phyloP scores from a whole-genome alignment of 805 yeast genomes.

The Dipodascus geniculatus region DNA sequence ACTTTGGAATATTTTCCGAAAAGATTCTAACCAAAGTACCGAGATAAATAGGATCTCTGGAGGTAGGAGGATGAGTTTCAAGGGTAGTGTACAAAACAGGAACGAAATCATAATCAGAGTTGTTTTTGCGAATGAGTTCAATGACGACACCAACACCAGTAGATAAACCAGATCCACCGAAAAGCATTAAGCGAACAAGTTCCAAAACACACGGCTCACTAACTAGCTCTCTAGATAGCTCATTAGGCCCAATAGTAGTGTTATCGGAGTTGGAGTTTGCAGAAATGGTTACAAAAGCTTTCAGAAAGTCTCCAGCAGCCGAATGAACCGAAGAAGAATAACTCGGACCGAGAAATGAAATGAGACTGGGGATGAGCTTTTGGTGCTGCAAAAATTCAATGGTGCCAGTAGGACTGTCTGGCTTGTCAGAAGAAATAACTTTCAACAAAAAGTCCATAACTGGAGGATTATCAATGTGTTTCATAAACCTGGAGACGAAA shows the following conservation, averaged over 20 bases:
- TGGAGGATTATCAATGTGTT: constrained; percentile 86
- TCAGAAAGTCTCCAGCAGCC: constrained; percentile 90
- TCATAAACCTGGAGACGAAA: constrained; percentile 69
- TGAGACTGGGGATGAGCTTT: constrained; percentile 56
- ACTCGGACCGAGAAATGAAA: constrained; percentile 59
- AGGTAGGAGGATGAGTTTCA: constrained; percentile 84
- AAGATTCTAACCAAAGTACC: constrained; percentile 77
- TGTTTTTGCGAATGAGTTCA: constrained; percentile 88
- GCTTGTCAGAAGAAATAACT: constrained; percentile 85
- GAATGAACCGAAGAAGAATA: constrained; percentile 66
- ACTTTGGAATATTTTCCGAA: constrained; percentile 59
- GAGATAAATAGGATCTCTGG: constrained; percentile 84
- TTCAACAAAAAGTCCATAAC: constrained; percentile 85
- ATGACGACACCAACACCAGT: constrained; percentile 93
- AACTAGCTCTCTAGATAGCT: constrained; percentile 80
- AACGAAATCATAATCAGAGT: constrained; percentile 86
- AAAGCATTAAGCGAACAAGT: constrained; percentile 65
- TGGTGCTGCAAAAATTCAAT: constrained; percentile 67
- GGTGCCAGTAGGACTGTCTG: constrained; percentile 80
- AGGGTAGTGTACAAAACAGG: constrained; percentile 74
- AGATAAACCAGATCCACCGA: constrained; percentile 71
- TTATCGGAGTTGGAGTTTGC: constrained; percentile 86
- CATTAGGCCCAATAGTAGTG: constrained; percentile 93
- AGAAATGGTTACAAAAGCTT: constrained; percentile 86
- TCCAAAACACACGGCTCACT: constrained; percentile 55